A percentile compares a stretch with the other conserved stretches of the same genome.
Conservation (phyloP, 345 rosid genomes). For the Viola odorata region DNA sequence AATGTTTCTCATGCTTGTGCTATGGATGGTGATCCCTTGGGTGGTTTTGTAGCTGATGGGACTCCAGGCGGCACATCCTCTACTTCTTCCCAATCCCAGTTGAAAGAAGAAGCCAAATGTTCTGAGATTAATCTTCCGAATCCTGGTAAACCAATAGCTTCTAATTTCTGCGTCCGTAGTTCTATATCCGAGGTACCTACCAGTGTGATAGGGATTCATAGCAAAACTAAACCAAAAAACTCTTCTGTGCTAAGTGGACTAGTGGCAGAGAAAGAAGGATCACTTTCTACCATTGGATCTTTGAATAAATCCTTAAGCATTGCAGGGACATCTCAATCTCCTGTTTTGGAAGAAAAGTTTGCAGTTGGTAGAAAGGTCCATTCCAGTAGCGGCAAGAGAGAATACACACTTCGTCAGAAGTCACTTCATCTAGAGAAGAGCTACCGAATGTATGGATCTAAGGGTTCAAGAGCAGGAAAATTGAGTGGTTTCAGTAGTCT, state of each 20-base stretch:
- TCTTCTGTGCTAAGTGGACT: constrained; percentile 31
- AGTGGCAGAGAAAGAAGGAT: constrained; percentile 45
- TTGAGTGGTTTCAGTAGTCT: constrained; percentile 48
- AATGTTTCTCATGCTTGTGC: constrained; percentile 93
- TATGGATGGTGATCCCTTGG: constrained; percentile 60
- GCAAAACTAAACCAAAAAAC: constrained; percentile 38
- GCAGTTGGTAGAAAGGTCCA: constrained; percentile 52
- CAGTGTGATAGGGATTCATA: constrained; percentile 28
- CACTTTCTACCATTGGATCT: constrained; percentile 30
- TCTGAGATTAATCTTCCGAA: constrained; percentile 42
- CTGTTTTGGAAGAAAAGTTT: constrained; percentile 57
- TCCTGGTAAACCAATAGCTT: constrained; percentile 37
- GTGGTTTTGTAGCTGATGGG: constrained; percentile 37
- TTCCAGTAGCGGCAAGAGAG: constrained; percentile 56
- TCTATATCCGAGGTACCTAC: constrained; percentile 37
- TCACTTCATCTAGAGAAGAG: constrained; percentile 62
- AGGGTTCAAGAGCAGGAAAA: constrained; percentile 52
- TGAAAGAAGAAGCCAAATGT: constrained; percentile 36
- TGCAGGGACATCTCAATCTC: constrained; percentile 46
- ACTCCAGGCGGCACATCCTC: constrained; percentile 28
- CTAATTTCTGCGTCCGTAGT: constrained; percentile 38
- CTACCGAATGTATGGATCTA: constrained; percentile 50
- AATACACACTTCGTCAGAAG: constrained; percentile 62
- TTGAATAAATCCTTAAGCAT: constrained; percentile 40
- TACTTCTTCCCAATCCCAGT: constrained; percentile 26